Evolutionary conservation across 2,329 filamentous ascomycete species (phyloP), one percentile per base, ranked within the genome.

Genomic region (Diaporthe batatas): DNA sequence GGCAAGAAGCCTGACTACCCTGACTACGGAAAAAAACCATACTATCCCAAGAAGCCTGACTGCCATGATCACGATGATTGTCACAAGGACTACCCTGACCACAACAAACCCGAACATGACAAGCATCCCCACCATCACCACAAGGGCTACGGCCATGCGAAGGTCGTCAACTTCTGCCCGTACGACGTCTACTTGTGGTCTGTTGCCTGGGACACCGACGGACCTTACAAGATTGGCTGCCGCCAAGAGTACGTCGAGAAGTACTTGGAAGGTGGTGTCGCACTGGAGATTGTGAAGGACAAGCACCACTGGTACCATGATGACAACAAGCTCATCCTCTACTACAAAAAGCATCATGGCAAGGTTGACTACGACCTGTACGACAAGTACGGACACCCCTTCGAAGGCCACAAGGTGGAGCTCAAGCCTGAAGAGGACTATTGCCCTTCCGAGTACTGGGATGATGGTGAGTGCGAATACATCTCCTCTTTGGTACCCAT

Each of bases 121-220:
- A 16, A 69, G 42, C 16, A 49, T 14, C 54, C 29, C n/a, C 39
- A 57, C 53, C 14, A 49, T 25, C 39, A 44, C 6, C 51, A 57
- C 12, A 6, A n/a, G 29, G 65, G 62, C 29, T 51, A 55, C 49
- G 68, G 62, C 23, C 25, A 73, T 36, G 72, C 72, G 16, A 73
- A 71, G 36, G 47, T 73, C 32, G 51, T 73, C 39, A 73, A 73
- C 62, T 68, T 62, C 36, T 73, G 72, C 25, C 72, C 69, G 2
- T 58, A 58, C 29, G 71, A 73, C 10, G 71, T 71, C 18, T 73
- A 51, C 58, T 23, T 73, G 57, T 73, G 71, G 71, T 73, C 72
- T 16, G 69, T 73, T 49, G 72, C 59, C 21, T 71, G 64, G 69
- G 47, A 71, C 51, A 73, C 62, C 2, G 54, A 72, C 12, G 72